Percentiles rank a stretch among this genome's conserved stretches.
These are phyloP conservation scores for Orychophragmus violaceus DNA, from an alignment of 345 rosid species.

Conservation along the genomic window DNA sequence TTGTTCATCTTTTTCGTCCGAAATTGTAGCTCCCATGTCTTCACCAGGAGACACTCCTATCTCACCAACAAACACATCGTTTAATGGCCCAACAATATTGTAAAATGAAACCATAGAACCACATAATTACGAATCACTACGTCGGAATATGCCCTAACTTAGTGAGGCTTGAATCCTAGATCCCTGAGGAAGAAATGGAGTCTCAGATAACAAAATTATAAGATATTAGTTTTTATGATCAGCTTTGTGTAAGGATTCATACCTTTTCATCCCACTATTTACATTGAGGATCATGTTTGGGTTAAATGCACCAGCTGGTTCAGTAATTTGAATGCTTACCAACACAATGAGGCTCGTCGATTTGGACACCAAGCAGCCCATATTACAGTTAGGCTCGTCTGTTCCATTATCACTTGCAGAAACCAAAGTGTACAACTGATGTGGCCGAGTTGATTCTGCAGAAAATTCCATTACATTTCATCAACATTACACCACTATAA, in stretches of 20 bases:
- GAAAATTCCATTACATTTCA: not conserved
- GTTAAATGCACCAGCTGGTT: too few species aligned
- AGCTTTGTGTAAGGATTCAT: too few species aligned
- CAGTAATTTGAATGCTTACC: conserved; percentile 41
- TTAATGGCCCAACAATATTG: not conserved
- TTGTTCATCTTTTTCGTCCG: conserved; percentile 91
- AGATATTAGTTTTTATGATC: too few species aligned
- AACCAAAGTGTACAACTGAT: conserved; percentile 67
- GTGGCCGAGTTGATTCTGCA: conserved; percentile 79
- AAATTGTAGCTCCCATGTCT: conserved; percentile 94
- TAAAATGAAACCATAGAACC: too few species aligned
- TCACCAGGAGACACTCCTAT: conserved; percentile 93
- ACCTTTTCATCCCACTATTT: too few species aligned
- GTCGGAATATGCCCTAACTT: too few species aligned
- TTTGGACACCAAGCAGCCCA: conserved; percentile 99
- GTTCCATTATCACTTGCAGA: conserved; percentile 59
- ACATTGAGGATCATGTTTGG: too few species aligned
- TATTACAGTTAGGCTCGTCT: conserved; percentile 34
- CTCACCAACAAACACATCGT: conserved; percentile 7
- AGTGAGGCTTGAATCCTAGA: too few species aligned
- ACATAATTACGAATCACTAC: too few species aligned
- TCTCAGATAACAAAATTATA: too few species aligned
- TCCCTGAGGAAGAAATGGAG: too few species aligned
- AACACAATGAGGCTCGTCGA: conserved; percentile 67
- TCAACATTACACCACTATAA: too few species aligned